Base-by-base conservation (phyloP, 108 stramenopile species). In the Discostella stelligeroides region DNA sequence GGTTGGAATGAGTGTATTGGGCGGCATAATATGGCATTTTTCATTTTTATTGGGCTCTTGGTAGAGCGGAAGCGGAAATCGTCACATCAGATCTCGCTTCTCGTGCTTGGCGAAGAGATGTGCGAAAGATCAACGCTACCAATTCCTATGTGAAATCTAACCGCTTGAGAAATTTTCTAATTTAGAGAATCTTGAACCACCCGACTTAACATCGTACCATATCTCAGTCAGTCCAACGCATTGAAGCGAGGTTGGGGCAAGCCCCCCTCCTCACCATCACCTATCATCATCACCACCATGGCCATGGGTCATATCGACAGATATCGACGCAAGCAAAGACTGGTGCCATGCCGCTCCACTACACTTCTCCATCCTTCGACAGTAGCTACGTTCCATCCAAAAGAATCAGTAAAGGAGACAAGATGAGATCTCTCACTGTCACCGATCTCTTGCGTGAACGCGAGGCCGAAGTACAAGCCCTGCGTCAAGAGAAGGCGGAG, bases 371-470 rank as follows among this genome's bases (percentile, higher is more conserved):
- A 18, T 70, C 43, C 20, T 59, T 15, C 13, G 34, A 45, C 27
- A n/a, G 45, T 6, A 40, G 30, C 28, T 21, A 45, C 50, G 27
- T 29, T 13, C 18, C 40, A 42, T 54, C 55, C 40, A n/a, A 61
- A 15, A 55, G 62, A 30, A 55, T 50, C 37, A 57, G 56, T 25
- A 64, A 61, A 65, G 74, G 68, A 18, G 66, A 60, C 5, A 27
- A 53, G 0, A 51, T 75, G 17, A 61, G 45, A 2, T 70, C 68
- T 10, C 64, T 78, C 7, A 61, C 63, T 8, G 69, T 78, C 7
- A 61, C 63, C 17, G 69, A 78, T 8, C 69, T 55, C 46, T 63
- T 78, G 20, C 55, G 62, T 30, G 59, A 70, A 34, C 64, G 64
- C 27, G 76, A 78, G 11, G 46, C 51, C 6, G 69, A 78, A 55